These are phyloP conservation scores for Eucalyptus sp. DNA, from an alignment of 345 rosid species.

Conservation along the genomic window DNA sequence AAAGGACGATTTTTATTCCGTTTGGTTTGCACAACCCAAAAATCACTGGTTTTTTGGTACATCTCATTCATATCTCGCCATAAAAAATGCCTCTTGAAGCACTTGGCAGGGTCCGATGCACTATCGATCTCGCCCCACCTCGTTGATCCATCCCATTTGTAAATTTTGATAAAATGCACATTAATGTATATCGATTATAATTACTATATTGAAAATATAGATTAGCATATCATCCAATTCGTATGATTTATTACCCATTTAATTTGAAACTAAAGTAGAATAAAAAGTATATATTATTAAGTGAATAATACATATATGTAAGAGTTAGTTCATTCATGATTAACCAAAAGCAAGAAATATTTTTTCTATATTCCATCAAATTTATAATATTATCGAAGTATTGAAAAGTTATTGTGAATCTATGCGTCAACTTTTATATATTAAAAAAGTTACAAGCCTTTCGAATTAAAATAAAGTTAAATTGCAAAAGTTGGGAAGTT, in stretches of 20 bases:
- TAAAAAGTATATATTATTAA: background rate
- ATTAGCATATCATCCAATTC: background rate
- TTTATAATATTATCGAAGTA: background rate
- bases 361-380: background rate
- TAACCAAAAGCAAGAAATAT: background rate
- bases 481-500: background rate
- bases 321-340: background rate
- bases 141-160: background rate
- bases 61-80: background rate
- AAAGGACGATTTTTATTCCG: too few relatives aligned
- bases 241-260: background rate
- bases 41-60: too few relatives aligned
- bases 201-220: background rate
- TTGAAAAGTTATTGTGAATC: background rate
- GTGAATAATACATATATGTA: background rate
- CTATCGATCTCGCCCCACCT: background rate
- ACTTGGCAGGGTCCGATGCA: background rate
- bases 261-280: background rate
- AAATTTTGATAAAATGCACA: background rate
- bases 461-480: background rate
- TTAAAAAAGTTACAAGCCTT: too few relatives aligned
- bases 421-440: background rate
- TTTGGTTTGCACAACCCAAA: too few relatives aligned
- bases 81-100: background rate
- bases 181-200: background rate